Conservation (phyloP, 768 basidiomycete genomes). For the Cystoderma amianthinum region DNA sequence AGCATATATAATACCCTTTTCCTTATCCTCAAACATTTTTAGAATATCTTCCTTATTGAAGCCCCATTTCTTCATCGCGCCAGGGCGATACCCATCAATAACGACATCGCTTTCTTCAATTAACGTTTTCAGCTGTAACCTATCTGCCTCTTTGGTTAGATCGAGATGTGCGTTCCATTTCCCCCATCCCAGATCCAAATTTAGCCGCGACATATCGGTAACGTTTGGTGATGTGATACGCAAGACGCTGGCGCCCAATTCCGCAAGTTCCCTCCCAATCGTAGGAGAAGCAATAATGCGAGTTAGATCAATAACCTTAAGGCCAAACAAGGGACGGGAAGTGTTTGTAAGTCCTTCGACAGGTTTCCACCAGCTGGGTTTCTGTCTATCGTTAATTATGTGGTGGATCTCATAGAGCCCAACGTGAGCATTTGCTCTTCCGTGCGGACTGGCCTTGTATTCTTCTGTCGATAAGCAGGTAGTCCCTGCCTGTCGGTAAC, state of each 20-base stretch:
- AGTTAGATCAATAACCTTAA: conserved; percentile 19
- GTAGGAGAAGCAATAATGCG: conserved; percentile 19
- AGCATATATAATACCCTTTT: conserved; percentile 15
- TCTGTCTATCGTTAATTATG: conserved; percentile 11
- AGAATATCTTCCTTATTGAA: conserved; percentile 21
- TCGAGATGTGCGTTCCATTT: conserved; percentile 19
- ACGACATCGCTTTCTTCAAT: conserved; percentile 19
- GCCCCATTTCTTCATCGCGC: conserved; percentile 18
- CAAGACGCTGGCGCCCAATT: conserved; percentile 19
- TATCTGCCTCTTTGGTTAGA: conserved; percentile 13
- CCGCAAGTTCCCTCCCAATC: conserved; percentile 15
- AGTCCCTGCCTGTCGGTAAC: no score
- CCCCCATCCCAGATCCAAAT: conserved; percentile 17
- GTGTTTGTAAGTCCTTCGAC: conserved; percentile 7
- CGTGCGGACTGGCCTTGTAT: no score
- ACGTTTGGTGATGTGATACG: conserved; percentile 18
- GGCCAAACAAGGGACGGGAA: conserved; percentile 13
- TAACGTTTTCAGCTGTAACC: conserved; percentile 8
- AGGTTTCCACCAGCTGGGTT: conserved; percentile 11
- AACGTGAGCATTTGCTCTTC: no score
- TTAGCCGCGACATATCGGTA: conserved; percentile 11
- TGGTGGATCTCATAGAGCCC: conserved; percentile 14
- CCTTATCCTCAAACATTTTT: conserved; percentile 12
- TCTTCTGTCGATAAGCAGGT: no score
- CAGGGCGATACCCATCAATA: conserved; percentile 21